Evolutionary conservation across 2,329 filamentous ascomycete genomes (phyloP), one percentile per base, ranked within the genome.

Genomic region (Neurospora crassa): DNA sequence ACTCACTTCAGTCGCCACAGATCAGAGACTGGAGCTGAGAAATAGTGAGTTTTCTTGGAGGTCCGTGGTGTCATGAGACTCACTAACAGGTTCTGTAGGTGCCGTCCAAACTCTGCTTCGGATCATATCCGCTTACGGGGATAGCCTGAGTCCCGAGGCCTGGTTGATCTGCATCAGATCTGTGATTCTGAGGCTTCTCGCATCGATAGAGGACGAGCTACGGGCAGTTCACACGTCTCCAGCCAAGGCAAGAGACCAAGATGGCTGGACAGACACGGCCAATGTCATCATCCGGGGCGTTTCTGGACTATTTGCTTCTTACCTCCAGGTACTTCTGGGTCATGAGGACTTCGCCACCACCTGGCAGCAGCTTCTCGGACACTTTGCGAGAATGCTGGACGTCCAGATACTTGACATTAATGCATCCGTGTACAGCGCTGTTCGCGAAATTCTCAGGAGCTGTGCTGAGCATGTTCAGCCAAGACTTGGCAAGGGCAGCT

Each of bases 111-210:
- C 95, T 0, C 83, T 98, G 3, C 86, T 97, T 71, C 89, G 94
- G 67, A 97, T 98, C 24, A 94, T 98, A 74, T 94, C 97, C 79
- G 94, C 93, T 1, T 96, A 96, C 74, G 93, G 93, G 12, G 91
- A 94, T 74, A 90, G 91, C 70, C 84, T 97, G 5, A 90, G 87
- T 53, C 86, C 92, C 0, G 88, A 91, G 77, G 90, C 92, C 0
- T 98, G 94, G 94, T 90, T 91, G 68, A 86, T 95, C 40, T 96
- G 94, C 76, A 87, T 97, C 70, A 90, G 92, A 72, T 89, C 88
- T 7, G 91, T 97, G 7, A 85, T 97, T 1, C 94, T 97, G 80
- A 89, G 88, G 72, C 89, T 97, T 75, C 81, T 96, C 3, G 86
- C 89, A 4, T 90, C 89, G 0, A 90, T 94, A n/a, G 87, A 91